Conservation (phyloP, 352 stramenopile genomes). For the Phytophthora pinifolia region DNA sequence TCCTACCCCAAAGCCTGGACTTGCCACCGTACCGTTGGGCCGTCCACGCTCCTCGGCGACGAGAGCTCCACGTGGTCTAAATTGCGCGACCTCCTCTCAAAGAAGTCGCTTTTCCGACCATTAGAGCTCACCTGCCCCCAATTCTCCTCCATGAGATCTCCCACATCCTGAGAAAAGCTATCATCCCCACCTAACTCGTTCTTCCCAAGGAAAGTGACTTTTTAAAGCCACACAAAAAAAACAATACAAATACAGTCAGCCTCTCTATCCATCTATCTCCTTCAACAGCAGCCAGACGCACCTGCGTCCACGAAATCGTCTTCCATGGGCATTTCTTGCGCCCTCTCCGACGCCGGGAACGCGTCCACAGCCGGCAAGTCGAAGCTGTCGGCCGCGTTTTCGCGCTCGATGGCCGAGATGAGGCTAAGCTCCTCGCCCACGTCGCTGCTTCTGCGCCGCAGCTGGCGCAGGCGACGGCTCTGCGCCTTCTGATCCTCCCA, state of each 20-base stretch:
- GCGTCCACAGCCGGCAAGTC: constrained; percentile 37
- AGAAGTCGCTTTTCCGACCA: constrained; percentile 65
- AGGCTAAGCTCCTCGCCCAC: constrained; percentile 32
- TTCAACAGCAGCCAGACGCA: constrained; percentile 21
- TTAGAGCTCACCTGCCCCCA: constrained; percentile 37
- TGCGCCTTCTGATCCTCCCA: constrained; percentile 57
- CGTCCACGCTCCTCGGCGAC: constrained; percentile 32
- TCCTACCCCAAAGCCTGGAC: neutral
- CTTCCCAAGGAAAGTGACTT: constrained; percentile 48
- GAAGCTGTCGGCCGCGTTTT: constrained; percentile 30
- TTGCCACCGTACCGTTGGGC: constrained; percentile 11
- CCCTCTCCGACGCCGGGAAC: constrained; percentile 25
- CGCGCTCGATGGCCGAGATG: constrained; percentile 33
- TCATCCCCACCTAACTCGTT: constrained; percentile 48
- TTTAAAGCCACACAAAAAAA: neutral
- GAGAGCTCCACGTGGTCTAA: constrained; percentile 73
- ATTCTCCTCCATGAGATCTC: constrained; percentile 14
- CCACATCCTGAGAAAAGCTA: constrained; percentile 44
- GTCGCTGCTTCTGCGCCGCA: constrained; percentile 21
- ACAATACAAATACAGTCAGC: constrained; percentile 4
- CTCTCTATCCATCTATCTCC: neutral
- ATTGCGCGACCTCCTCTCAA: constrained; percentile 70
- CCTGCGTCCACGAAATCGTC: constrained; percentile 77
- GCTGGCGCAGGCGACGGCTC: constrained; percentile 27
- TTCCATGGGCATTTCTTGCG: constrained; percentile 29